These are phyloP conservation scores for Phytophthora colocasiae DNA, from an alignment of 352 stramenopile genomes.

Conservation along the genomic window DNA sequence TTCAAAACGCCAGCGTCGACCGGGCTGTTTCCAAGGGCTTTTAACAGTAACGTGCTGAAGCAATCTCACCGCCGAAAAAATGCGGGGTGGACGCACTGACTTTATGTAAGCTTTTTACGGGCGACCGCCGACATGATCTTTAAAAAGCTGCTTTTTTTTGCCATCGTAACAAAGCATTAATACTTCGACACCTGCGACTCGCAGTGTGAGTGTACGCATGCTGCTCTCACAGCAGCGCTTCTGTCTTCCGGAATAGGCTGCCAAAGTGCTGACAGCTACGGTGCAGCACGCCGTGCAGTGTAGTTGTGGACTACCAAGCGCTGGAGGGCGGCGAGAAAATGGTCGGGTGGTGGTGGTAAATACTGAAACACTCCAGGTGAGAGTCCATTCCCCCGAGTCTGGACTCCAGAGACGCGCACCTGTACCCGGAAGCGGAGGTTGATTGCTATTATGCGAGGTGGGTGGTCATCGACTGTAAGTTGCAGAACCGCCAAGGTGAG, in stretches of 20 bases:
- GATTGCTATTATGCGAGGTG: constrained; percentile 18
- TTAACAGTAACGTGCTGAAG: neutral
- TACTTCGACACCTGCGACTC: no score
- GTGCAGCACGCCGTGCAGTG: neutral
- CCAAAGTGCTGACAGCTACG: neutral
- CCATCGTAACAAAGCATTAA: no score
- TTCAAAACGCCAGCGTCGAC: no score
- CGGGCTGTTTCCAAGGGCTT: no score
- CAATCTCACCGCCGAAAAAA: constrained; percentile 13
- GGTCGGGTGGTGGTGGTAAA: neutral
- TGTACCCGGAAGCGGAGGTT: neutral
- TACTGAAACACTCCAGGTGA: no score
- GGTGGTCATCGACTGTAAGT: neutral
- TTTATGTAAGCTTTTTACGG: neutral
- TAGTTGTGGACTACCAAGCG: neutral
- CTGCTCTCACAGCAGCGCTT: no score
- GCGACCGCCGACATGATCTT: neutral
- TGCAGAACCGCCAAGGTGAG: no score
- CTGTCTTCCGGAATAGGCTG: no score
- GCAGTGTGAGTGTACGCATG: no score
- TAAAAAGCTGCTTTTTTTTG: no score
- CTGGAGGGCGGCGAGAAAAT: neutral
- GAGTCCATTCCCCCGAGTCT: neutral
- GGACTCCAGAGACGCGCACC: constrained; percentile 6
- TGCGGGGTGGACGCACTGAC: neutral